Evolutionary conservation across 345 rosid genomes (phyloP), one percentile per base, ranked within the genome.

Genomic region (Heritiera fomes): DNA sequence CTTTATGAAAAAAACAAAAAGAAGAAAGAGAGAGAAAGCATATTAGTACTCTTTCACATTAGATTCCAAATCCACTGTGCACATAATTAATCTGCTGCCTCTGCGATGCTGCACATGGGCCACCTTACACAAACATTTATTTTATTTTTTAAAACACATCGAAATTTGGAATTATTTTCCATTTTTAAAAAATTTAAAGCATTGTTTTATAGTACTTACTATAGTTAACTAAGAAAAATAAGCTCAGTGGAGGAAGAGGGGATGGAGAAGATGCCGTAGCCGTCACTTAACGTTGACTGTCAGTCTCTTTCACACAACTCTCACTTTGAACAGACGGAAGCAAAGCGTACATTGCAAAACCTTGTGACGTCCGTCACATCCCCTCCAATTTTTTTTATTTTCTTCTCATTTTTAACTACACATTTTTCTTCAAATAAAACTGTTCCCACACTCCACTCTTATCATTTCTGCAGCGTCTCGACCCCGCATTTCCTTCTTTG

Each of bases 271-370:
- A 77, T 77, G 34, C 79, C 76, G 30, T 74, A 38, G 79, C 79
- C 83, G 81, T 83, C 75, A 77, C 18, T 20, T 80, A 78, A 84
- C 84, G 80, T 60, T 78, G 61, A 64, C 79, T 67, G 34, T n/a
- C 73, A 52, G 59, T 67, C 60, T 12, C 59, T 40, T 34, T 75
- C 70, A 17, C 73, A 5, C 65, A 61, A 20, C 10, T 47, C 56
- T 34, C 7, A 3, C 4, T 15, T 17, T 71, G 15, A 50, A 52
- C 60, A 50, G 75, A 71, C 61, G 75, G 61, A 32, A 71, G 61
- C 75, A 52, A 71, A 8, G 46, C 1, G 4, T 20, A 55, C 50
- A 10, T 4, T 34, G n/a, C 18, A 69, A 61, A 47, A 1, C 20
- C 73, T 41, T 79, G 84, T 78, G 79, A 78, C 77, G 69, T 71